Evolutionary conservation across 345 rosid genomes (phyloP).

Genomic region (Aquilaria sinensis): DNA sequence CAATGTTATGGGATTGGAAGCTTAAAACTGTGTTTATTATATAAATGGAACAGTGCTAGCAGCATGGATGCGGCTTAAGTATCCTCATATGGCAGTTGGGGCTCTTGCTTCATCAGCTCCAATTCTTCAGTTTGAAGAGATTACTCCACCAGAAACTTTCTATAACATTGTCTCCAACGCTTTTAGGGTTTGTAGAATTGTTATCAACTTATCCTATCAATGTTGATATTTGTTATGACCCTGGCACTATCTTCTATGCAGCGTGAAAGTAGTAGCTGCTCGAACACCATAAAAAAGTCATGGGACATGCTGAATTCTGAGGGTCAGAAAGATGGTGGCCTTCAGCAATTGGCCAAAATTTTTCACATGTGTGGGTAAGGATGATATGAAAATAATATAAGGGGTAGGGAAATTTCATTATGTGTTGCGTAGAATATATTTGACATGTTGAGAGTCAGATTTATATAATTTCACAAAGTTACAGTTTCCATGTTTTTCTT

Average conservation of each 20-base stretch:
- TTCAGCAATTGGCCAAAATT: constrained; percentile 50
- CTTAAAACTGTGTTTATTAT: not conserved
- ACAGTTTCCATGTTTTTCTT: not conserved
- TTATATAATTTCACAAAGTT: not conserved
- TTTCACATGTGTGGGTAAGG: constrained; percentile 72
- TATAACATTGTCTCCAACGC: constrained; percentile 79
- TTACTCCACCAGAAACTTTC: constrained; percentile 79
- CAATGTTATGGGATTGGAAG: not conserved
- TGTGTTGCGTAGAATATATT: not conserved
- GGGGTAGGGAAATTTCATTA: not conserved
- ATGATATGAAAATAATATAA: not conserved
- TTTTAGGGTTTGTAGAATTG: constrained; percentile 44
- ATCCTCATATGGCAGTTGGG: constrained; percentile 85
- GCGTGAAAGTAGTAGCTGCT: constrained; percentile 92
- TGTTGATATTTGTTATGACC: not conserved
- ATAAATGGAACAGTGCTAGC: constrained; percentile 68
- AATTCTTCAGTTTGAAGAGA: constrained; percentile 86
- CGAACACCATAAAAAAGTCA: constrained; percentile 64
- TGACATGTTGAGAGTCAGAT: not conserved
- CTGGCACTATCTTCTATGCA: constrained; percentile 13
- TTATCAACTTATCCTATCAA: not conserved
- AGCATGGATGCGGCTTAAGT: constrained; percentile 97
- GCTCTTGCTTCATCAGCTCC: constrained; percentile 96
- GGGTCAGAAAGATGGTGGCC: constrained; percentile 72
- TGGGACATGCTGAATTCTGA: constrained; percentile 55